A percentile compares a stretch with the other conserved stretches of the same genome.
phyloP scores from a whole-genome alignment of 2,329 filamentous ascomycete species.

The Diaporthe longicolla region DNA sequence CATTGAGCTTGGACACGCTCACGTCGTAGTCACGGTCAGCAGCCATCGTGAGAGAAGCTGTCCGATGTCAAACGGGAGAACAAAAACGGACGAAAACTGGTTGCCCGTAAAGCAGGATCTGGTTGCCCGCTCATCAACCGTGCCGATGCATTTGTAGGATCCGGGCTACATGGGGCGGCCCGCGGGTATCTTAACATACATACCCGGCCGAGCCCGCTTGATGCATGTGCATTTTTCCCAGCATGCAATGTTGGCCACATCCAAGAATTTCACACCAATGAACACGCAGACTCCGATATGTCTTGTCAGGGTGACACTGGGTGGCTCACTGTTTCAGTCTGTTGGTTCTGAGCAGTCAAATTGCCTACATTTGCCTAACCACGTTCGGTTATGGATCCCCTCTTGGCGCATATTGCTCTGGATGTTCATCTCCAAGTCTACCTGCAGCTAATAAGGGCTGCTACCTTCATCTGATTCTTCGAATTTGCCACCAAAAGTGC shows the following conservation, averaged over 20 bases:
- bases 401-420: conserved; percentile 2
- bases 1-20: conserved; percentile 7
- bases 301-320: conserved; percentile 16
- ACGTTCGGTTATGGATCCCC: neutral
- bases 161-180: neutral
- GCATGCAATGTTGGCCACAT: neutral
- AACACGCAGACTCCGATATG: neutral
- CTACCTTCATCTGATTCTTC: neutral
- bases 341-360: conserved; percentile 5
- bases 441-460: neutral
- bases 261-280: conserved; percentile 6
- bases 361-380: conserved; percentile 3
- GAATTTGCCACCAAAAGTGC: neutral
- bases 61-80: neutral
- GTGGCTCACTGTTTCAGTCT: conserved; percentile 1
- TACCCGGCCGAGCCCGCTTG: conserved; percentile 8
- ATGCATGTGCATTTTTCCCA: conserved; percentile 13
- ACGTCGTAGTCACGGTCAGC: conserved; percentile 2
- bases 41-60: conserved; percentile 4
- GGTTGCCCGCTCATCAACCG: neutral
- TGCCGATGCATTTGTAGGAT: neutral
- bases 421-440: neutral
- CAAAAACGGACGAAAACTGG: neutral
- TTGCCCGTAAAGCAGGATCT: neutral
- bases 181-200: neutral